These are phyloP conservation scores for Pseudonectria foliicola DNA, from an alignment of 2,329 filamentous ascomycete species.

Conservation along the genomic window DNA sequence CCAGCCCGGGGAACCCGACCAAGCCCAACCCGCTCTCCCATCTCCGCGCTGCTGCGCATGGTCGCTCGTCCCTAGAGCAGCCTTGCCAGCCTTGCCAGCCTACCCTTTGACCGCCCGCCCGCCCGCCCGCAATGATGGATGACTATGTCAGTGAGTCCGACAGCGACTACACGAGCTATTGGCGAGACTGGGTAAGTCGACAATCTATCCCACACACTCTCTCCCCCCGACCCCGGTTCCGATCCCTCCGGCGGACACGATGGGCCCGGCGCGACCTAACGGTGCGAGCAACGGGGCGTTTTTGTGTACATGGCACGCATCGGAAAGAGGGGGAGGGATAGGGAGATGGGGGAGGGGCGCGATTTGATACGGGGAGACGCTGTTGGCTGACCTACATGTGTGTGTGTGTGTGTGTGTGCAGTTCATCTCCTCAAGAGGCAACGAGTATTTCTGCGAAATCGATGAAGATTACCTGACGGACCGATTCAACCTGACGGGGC, in stretches of 20 bases:
- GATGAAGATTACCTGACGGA: conserved; percentile 98
- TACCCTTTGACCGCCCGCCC: conserved; percentile 1
- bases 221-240: too few relatives aligned
- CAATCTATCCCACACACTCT: too few relatives aligned
- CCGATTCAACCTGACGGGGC: conserved; percentile 92
- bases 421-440: conserved; percentile 97
- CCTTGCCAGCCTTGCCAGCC: conserved; percentile 12
- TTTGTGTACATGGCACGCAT: too few relatives aligned
- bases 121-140: conserved; percentile 59
- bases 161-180: conserved; percentile 98
- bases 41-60: conserved; percentile 17
- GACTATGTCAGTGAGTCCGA: conserved; percentile 97
- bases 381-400: conserved; percentile 8
- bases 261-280: too few relatives aligned
- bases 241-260: too few relatives aligned
- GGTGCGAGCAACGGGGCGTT: too few relatives aligned
- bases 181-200: conserved; percentile 91
- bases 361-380: too few relatives aligned
- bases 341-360: too few relatives aligned
- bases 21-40: conserved; percentile 3
- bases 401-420: conserved; percentile 30
- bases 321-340: too few relatives aligned
- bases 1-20: neutral
- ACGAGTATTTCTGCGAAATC: conserved; percentile 99
- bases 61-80: conserved; percentile 21